Percentiles rank a stretch among this genome's conserved stretches.
Conservation (phyloP, 2,329 filamentous ascomycete genomes). For the Diaporthe destruens region DNA sequence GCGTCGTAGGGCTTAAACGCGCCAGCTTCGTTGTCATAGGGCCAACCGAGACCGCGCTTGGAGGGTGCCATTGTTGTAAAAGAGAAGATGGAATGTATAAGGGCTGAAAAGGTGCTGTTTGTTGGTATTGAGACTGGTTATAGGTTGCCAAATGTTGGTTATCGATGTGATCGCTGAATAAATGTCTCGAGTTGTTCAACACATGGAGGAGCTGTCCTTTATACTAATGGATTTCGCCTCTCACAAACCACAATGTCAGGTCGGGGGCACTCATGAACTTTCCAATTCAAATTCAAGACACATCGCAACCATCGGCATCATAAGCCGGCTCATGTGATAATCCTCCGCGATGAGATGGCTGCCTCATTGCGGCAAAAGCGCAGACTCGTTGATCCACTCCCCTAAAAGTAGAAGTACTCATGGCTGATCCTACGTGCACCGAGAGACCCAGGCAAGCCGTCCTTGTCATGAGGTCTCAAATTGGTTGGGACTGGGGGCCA, state of each 20-base stretch:
- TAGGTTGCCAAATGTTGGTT: neutral
- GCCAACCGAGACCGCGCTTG: conserved; percentile 38
- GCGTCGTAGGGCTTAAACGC: conserved; percentile 30
- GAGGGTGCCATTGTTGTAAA: conserved; percentile 29
- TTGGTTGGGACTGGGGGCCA: neutral
- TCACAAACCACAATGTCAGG: neutral
- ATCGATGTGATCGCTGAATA: neutral
- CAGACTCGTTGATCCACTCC: neutral
- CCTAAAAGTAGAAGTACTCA: neutral
- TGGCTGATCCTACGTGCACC: neutral
- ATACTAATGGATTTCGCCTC: neutral
- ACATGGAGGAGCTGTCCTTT: neutral
- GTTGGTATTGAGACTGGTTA: neutral
- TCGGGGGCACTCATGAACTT: neutral
- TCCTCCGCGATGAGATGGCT: neutral
- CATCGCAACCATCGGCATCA: neutral
- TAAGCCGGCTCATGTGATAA: neutral
- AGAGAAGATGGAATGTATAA: neutral
- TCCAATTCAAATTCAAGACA: neutral
- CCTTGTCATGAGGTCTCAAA: neutral
- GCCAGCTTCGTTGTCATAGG: conserved; percentile 24
- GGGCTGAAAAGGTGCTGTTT: neutral
- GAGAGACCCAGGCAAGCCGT: neutral
- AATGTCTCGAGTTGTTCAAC: neutral
- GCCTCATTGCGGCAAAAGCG: neutral